Conservation (phyloP, 805 yeast species). For the Cyberlindnera petersonii region DNA sequence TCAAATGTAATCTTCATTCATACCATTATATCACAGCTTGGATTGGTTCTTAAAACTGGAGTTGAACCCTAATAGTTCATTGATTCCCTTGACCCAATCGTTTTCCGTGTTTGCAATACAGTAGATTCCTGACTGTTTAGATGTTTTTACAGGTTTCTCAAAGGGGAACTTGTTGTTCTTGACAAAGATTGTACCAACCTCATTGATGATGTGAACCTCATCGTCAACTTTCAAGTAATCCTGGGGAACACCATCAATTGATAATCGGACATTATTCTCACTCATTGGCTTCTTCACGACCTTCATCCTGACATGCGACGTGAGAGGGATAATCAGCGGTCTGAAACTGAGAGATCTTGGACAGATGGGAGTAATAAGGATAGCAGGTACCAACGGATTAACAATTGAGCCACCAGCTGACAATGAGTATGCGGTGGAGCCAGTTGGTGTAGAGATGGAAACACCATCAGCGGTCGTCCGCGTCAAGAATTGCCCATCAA, state of each 20-base stretch:
- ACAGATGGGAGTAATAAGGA: conserved; percentile 83
- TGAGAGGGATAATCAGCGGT: conserved; percentile 77
- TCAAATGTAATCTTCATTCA: no score
- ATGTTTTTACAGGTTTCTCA: conserved; percentile 19
- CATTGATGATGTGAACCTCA: conserved; percentile 68
- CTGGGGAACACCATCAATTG: conserved; percentile 82
- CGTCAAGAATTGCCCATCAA: conserved; percentile 81
- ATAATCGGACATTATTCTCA: conserved; percentile 50
- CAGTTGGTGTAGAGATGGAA: conserved; percentile 84
- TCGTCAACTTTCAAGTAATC: conserved; percentile 69
- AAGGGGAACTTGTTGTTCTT: conserved; percentile 49
- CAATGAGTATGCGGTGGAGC: conserved; percentile 89
- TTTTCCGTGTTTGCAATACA: conserved; percentile 79
- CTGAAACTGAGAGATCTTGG: conserved; percentile 89
- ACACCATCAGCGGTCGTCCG: conserved; percentile 92
- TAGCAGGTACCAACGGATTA: conserved; percentile 82
- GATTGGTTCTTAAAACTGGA: conserved; percentile 61
- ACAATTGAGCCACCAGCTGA: conserved; percentile 91
- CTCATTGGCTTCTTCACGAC: conserved; percentile 43
- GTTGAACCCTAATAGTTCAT: conserved; percentile 85
- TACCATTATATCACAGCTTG: conserved; percentile 17
- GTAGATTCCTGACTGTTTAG: conserved; percentile 61
- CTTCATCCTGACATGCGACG: conserved; percentile 66
- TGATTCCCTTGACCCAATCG: conserved; percentile 91
- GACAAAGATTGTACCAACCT: conserved; percentile 55